Conservation (phyloP, 495 filamentous ascomycete species). For the Penicillium cataractarum region DNA sequence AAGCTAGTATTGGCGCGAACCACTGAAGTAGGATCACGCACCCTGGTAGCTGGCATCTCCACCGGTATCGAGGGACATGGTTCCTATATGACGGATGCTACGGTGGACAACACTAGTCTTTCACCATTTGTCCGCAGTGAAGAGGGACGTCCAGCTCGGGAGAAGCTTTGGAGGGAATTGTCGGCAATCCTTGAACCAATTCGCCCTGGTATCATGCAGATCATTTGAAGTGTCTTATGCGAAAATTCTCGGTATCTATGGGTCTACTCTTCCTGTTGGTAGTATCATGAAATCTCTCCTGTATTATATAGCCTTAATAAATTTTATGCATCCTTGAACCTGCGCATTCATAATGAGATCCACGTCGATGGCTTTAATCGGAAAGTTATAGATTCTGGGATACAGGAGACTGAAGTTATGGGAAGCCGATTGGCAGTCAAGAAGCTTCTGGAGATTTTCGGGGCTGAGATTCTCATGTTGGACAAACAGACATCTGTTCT, state of each 20-base stretch:
- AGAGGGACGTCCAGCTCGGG: conserved; percentile 46
- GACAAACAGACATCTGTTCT: no score
- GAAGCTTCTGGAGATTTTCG: no score
- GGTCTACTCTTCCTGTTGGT: background rate
- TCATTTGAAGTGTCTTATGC: conserved; percentile 2
- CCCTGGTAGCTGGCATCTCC: conserved; percentile 42
- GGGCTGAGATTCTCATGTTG: no score
- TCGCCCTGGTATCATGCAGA: conserved; percentile 44
- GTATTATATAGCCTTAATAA: background rate
- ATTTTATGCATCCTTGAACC: no score
- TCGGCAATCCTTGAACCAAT: conserved; percentile 51
- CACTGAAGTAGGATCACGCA: conserved; percentile 53
- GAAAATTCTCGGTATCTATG: no score
- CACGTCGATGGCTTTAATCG: background rate
- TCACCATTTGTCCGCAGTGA: conserved; percentile 43
- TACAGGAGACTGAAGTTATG: background rate
- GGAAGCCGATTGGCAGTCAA: background rate
- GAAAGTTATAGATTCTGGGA: background rate
- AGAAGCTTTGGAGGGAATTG: conserved; percentile 58
- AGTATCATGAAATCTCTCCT: background rate
- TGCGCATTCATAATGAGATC: background rate
- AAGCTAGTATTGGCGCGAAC: conserved; percentile 40
- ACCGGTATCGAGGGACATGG: conserved; percentile 50
- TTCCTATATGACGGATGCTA: conserved; percentile 45
- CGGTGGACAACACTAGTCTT: conserved; percentile 25